Base-by-base conservation (phyloP, 495 filamentous ascomycete species). In the Apodospora peruviana region DNA sequence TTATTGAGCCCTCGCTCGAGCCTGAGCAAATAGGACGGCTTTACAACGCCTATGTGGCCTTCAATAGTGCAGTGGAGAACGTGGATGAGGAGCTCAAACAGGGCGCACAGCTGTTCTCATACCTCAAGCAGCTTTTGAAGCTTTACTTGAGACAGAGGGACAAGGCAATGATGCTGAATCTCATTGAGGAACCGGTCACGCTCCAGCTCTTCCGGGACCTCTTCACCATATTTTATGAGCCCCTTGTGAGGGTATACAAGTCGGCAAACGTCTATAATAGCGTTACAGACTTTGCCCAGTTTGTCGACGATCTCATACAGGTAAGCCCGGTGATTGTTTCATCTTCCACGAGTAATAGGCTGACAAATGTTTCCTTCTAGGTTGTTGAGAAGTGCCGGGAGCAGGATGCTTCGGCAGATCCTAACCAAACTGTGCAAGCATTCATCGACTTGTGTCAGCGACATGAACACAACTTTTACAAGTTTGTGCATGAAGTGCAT, bases 191-290 rank as follows among this genome's bases (percentile, higher is more conserved):
- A 68, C 88, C 93, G 0, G 88, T 88, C 17, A 96, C 93, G 5
- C 77, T 97, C 20, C 86, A 93, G 58, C 75, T 98, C 37, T 93
- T 98, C 77, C 83, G 90, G 35, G 94, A 97, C 56, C 81, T 98
- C 39, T 97, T 98, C 68, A 94, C 90, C 17, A 96, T 98, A 60
- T 98, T 98, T 74, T 98, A 98, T 67, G 93, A 98, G 62, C 93
- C 93, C 0, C 80, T 98, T 9, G 85, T 98, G 14, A 79, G 93
- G 18, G 93, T 98, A 0, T 98, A 98, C 72, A 98, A 97, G 70
- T 96, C 91, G 19, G 93, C 93, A 54, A 98, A 97, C 56, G 93
- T 98, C 23, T 98, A 98, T 75, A 90, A 81, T 70, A 88, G 83
- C 62, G 88, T 98, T 50, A 98, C 93, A 0, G 93, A 98, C 60